Percentiles rank a stretch among this genome's conserved stretches.
These are phyloP conservation scores for Hymenoscyphus linearis DNA, from an alignment of 2,329 filamentous ascomycete species.

Conservation along the genomic window DNA sequence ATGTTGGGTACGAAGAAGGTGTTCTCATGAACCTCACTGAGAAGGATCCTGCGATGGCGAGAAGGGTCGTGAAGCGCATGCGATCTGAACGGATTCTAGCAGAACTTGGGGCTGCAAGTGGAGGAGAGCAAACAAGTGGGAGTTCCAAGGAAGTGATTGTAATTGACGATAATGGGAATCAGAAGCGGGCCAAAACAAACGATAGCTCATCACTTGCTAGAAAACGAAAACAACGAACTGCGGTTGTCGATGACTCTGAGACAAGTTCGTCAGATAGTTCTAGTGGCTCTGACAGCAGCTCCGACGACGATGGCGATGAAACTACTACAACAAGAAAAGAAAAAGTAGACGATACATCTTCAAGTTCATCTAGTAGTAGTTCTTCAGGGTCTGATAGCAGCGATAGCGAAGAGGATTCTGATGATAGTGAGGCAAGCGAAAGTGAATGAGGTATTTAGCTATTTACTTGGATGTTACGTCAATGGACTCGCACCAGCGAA, in stretches of 20 bases:
- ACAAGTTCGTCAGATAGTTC: conserved; percentile 21
- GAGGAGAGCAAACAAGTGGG: conserved; percentile 12
- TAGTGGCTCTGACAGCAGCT: conserved; percentile 19
- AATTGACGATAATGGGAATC: conserved; percentile 27
- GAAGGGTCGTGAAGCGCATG: conserved; percentile 56
- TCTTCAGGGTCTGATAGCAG: conserved; percentile 22
- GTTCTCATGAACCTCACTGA: conserved; percentile 32
- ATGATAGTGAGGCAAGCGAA: conserved; percentile 19
- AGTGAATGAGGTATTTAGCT: conserved; percentile 1
- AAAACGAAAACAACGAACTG: conserved; percentile 41
- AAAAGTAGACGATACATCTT: conserved; percentile 15
- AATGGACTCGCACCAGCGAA: background rate
- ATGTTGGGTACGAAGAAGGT: conserved; percentile 31
- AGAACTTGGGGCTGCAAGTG: conserved; percentile 40
- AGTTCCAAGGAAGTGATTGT: conserved; percentile 8
- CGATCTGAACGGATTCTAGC: conserved; percentile 54
- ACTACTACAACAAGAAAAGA: conserved; percentile 13
- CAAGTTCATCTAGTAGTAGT: conserved; percentile 27
- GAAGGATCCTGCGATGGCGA: conserved; percentile 45
- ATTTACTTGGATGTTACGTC: background rate
- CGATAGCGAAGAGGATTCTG: conserved; percentile 18
- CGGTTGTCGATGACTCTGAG: conserved; percentile 18
- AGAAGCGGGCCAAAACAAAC: conserved; percentile 40
- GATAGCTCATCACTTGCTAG: conserved; percentile 39
- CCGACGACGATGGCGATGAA: conserved; percentile 13